Evolutionary conservation across 2,329 filamentous ascomycete species (phyloP), one percentile per base, ranked within the genome.

Genomic region (Pseudogymnoascus sp.): DNA sequence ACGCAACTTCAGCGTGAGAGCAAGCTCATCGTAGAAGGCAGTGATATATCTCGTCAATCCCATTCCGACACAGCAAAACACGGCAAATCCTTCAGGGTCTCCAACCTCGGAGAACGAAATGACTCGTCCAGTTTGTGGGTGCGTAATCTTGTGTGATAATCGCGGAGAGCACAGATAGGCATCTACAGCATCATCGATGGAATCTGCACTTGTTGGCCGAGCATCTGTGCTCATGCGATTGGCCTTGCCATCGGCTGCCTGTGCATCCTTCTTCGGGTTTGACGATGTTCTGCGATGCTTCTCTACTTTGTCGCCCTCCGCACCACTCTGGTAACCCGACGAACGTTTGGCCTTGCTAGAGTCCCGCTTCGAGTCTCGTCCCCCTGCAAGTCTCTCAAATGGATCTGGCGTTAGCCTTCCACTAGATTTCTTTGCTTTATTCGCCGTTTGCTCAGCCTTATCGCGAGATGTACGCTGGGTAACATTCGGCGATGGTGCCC

Each of bases 41-140:
- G 91, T 97, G 65, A 99, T 90, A 73, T 94, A 99, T 75, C 94
- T 85, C 10, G 94, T 99, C 70, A 99, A 76, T 0, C 94, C 94
- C 94, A 99, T 99, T 18, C 94, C 94, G 2, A 99, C 92, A 71
- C 94, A 99, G 73, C 94, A 95, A 69, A 99, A 92, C 1, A 99
- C 91, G 2, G 92, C 93, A 68, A 89, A 93, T 1, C 94, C 94
- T 47, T 93, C 85, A 0, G 92, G 87, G 73, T 97, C 92, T 12
- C 94, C 94, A 2, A 99, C 94, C 74, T 99, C 94, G 0, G 93
- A 97, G 72, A 97, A 99, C 0, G 92, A 95, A 68, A 99, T 97
- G 2, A 89, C 81, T 14, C 94, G 86, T 1, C 92, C 92, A 0
- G 90, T 95, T 64, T 90, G 87, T 0, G 92, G 91, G 74, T 97